A percentile compares a stretch with the other conserved stretches of the same genome.
These are phyloP conservation scores for Gentiana straminea DNA, from an alignment of 257 asterid species.

Conservation along the genomic window DNA sequence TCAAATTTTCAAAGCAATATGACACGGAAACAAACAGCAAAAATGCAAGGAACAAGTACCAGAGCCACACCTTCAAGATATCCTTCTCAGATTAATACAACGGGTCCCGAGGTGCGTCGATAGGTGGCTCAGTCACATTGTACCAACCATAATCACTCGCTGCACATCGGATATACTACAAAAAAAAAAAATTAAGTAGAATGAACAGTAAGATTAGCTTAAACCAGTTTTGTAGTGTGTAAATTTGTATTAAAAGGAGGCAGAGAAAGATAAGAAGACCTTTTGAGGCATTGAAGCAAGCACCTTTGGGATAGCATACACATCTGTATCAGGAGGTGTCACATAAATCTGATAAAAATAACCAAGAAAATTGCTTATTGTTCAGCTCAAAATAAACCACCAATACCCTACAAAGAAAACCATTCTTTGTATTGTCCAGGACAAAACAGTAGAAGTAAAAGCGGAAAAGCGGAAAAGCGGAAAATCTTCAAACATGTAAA, in stretches of 20 bases:
- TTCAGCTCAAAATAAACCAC: too few relatives aligned
- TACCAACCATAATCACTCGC: constrained; percentile 82
- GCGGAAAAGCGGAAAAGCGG: too few relatives aligned
- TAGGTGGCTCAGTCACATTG: constrained; percentile 97
- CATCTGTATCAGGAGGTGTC: constrained; percentile 92
- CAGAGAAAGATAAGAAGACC: constrained; percentile 28
- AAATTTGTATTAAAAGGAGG: not conserved
- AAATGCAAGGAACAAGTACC: not conserved
- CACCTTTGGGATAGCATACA: constrained; percentile 84
- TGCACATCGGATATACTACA: constrained; percentile 90
- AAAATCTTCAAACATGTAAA: too few relatives aligned
- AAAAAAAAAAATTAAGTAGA: constrained; percentile 20
- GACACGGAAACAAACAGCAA: not conserved
- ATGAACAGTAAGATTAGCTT: not conserved
- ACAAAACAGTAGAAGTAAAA: too few relatives aligned
- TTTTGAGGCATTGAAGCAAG: constrained; percentile 93
- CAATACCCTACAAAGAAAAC: too few relatives aligned
- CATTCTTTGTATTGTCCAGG: too few relatives aligned
- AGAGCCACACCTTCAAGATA: constrained; percentile 48
- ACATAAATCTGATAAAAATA: constrained; percentile 69
- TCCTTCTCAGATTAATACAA: constrained; percentile 87
- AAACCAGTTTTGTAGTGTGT: not conserved
- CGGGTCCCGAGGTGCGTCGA: constrained; percentile 96
- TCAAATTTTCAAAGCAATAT: not conserved
- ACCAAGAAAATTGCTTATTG: too few relatives aligned